Evolutionary conservation across 2,329 filamentous ascomycete genomes (phyloP), one percentile per base, ranked within the genome.

Genomic region (Verticillium zaregamsianum): DNA sequence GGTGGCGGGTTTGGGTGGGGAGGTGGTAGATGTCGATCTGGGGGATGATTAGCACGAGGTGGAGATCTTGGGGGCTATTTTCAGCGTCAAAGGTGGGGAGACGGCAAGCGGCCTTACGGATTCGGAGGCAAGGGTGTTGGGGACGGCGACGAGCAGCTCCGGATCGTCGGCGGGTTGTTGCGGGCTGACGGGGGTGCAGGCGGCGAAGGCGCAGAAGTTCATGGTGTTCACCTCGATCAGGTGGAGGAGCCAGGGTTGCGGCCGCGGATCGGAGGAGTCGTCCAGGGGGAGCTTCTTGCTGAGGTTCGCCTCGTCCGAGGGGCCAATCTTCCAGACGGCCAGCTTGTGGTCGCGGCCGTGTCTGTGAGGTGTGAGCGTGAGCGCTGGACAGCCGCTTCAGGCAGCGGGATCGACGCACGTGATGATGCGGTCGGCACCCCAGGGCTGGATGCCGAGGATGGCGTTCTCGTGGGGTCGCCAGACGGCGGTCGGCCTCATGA

Each of bases 291-390:
- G 78, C 9, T 78, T 79, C 37, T 82, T 88, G 68, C 88, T 90
- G 66, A 97, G 79, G 17, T 79, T 73, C 25, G 80, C 73, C 69
- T 95, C 90, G 60, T 90, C 86, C 9, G 79, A 73, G 37, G 72
- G 69, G 14, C 80, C 77, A 15, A 97, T 72, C 69, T 90, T 89
- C 95, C 95, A 99, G 20, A 96, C 89, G 25, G 90, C 82, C 57
- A 98, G 82, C 70, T 88, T 91, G 72, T 95, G 90, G 72, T 99
- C 95, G 72, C 95, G 86, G 15, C 94, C 94, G 77, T 98, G 93
- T 39, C 93, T 97, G 62, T 17, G 61, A 32, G 23, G 14, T 15
- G 17, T 9, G 28, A 28, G 28, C 28, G 54, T 55, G 54, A 28
- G 54, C 5, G 28, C 15, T 55, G 25, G n/a, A 12, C 54, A 20